Conservation (phyloP, 1,139 yeast genomes). For the Yamadazyma songkhlaensis region DNA sequence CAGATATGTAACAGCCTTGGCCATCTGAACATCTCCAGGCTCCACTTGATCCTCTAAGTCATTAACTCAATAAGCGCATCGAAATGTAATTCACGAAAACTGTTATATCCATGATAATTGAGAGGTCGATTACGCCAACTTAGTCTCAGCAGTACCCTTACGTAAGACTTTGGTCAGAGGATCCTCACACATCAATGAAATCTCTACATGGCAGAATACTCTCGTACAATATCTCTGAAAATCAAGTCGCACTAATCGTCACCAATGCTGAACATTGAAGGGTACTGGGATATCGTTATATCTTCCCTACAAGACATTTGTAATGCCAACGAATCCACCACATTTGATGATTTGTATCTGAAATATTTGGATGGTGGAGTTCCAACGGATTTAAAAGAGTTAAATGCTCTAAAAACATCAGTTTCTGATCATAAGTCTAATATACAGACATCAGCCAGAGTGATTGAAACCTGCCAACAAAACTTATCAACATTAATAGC, state of each 20-base stretch:
- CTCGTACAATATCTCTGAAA: too few relatives aligned
- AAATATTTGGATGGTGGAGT: conserved; percentile 10
- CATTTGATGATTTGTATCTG: conserved; percentile 46
- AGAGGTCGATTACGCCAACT: too few relatives aligned
- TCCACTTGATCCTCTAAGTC: too few relatives aligned
- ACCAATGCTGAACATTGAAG: conserved; percentile 23
- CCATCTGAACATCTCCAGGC: too few relatives aligned
- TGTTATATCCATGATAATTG: too few relatives aligned
- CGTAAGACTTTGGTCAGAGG: too few relatives aligned
- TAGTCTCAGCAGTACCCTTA: too few relatives aligned
- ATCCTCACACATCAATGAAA: too few relatives aligned
- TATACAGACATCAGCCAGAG: conserved; percentile 53
- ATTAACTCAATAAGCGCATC: too few relatives aligned
- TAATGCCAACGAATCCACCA: conserved; percentile 53
- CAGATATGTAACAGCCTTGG: too few relatives aligned
- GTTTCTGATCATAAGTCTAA: conserved; percentile 54
- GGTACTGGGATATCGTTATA: conserved; percentile 67
- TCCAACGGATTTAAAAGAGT: conserved; percentile 33
- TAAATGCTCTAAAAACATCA: conserved; percentile 37
- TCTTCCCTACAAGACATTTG: conserved; percentile 68
- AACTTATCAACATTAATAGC: conserved; percentile 34
- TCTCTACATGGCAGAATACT: too few relatives aligned
- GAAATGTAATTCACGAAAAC: too few relatives aligned
- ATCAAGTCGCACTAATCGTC: background rate
- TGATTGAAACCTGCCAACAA: conserved; percentile 40